Evolutionary conservation across 108 stramenopile species (phyloP), one percentile per base, ranked within the genome.

Genomic region (Poteriospumella lacustris): DNA sequence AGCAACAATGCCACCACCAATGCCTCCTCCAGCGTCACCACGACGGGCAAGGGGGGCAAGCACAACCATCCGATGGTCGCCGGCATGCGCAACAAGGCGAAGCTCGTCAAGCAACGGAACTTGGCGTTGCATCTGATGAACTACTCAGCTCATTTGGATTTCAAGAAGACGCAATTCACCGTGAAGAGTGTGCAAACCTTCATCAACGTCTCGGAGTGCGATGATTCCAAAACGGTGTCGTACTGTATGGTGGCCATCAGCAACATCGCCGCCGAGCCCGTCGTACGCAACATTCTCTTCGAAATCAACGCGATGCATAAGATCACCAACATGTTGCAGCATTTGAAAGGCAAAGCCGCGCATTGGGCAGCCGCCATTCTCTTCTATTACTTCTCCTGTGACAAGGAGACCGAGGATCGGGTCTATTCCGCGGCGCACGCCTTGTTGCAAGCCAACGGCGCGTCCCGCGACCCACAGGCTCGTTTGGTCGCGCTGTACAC

Each of bases 231-330:
- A 28, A 73, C 70, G 3, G 70, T 73, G 26, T 52, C 47, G 3
- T 5, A 73, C 42, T 44, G 44, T 26, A 56, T 56, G 43, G 33
- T 73, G 26, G 70, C 70, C 3, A 42, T 73, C 38, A 42, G 12
- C 47, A 73, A 73, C 24, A 73, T 73, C 5, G 15, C 44, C 5
- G 9, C 33, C 12, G 43, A 44, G 38, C 5, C 9, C 26, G 26
- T 28, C 24, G 70, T 73, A 9, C 36, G 70, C 12, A 73, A 42
- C 33, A 44, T 73, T 3, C 42, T 73, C 38, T 52, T 73, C 24
- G 70, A 73, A 73, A 44, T 73, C 3, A 73, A 73, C 42, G 70
- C 70, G 5, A 42, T 73, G 5, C 70, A 73, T 56, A 44, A 56
- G 44, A 29, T 52, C 33, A 73, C 15, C 3, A 56, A 56, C 42